Evolutionary conservation across 2,329 filamentous ascomycete species (phyloP), one percentile per base, ranked within the genome.

Genomic region (Penicillium sp.): DNA sequence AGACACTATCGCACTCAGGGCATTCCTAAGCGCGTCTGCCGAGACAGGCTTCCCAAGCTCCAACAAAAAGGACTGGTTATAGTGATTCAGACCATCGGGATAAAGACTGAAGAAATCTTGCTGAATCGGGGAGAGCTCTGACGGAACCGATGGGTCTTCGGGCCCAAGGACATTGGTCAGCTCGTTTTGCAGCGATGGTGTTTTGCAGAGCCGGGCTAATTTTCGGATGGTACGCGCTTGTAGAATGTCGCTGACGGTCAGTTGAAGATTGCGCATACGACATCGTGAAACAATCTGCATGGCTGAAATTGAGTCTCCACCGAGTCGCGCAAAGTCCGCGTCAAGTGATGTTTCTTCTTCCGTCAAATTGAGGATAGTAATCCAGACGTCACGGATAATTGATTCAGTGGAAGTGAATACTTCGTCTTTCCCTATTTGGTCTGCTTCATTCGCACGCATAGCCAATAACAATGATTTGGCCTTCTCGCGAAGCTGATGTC

Each of bases 231-330:
- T 25, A 25, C 22, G 22, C 22, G 22, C 22, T 25, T 25, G 22
- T 7, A 25, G 7, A 43, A 76, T 69, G 16, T 75, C 69, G 1
- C 71, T 68, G 2, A 77, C 74, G 0, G 64, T 71, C 18, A 77
- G 43, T 0, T 57, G 49, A 16, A 73, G 54, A 0, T 68, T 67
- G 12, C 68, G 34, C 72, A 64, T 4, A 67, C 64, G 34, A 58
- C 61, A 27, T 75, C 67, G 14, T 11, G 33, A 35, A 1, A 76
- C 73, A 1, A 78, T 60, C 37, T 67, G 71, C 51, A 54, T 54
- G 10, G 42, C 42, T 9, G 19, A 5, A 27, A 54, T 41, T 16
- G 42, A 47, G 14, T 51, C 51, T 12, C 51, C 51, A 4, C 51
- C 51, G 7, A 51, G 25, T 2, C 14, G 28, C 29, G 48, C 43